phyloP scores from a whole-genome alignment of 305 asterid species.

The Solanum aculeatissimum region DNA sequence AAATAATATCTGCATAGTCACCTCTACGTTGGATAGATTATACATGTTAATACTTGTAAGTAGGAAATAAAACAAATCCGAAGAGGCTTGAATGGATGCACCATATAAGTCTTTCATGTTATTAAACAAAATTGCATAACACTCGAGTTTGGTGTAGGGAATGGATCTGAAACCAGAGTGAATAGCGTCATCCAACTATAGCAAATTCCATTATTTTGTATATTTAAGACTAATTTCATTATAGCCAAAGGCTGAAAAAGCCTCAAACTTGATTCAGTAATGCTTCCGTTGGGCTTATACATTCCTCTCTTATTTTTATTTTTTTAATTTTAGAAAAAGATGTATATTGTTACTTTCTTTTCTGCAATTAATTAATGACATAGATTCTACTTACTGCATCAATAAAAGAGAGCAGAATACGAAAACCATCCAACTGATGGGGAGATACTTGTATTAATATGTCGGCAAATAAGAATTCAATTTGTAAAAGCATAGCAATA shows the following conservation, averaged over 20 bases:
- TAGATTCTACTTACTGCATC: not conserved
- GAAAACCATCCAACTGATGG: not conserved
- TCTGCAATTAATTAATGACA: not conserved
- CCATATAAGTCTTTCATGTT: not conserved
- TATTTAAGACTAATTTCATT: not conserved
- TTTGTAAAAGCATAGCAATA: not conserved
- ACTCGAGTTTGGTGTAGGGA: not conserved
- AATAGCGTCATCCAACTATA: not conserved
- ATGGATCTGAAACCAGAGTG: not conserved
- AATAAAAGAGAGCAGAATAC: not conserved
- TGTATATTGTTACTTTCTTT: not conserved
- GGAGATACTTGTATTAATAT: not conserved
- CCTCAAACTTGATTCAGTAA: too few relatives aligned
- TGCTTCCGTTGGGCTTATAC: not conserved
- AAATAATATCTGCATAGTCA: too few relatives aligned
- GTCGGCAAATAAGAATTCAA: not conserved
- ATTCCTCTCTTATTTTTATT: not conserved
- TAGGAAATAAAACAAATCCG: not conserved
- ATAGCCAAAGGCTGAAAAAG: not conserved
- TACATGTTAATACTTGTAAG: not conserved
- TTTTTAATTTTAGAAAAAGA: not conserved
- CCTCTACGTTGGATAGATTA: not conserved
- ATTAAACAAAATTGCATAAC: not conserved
- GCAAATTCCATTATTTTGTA: not conserved
- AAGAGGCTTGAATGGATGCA: not conserved